A percentile compares a stretch with the other conserved stretches of the same genome.
Conservation (phyloP, 78 protist genomes). For the Cavenderia fasciculata region DNA sequence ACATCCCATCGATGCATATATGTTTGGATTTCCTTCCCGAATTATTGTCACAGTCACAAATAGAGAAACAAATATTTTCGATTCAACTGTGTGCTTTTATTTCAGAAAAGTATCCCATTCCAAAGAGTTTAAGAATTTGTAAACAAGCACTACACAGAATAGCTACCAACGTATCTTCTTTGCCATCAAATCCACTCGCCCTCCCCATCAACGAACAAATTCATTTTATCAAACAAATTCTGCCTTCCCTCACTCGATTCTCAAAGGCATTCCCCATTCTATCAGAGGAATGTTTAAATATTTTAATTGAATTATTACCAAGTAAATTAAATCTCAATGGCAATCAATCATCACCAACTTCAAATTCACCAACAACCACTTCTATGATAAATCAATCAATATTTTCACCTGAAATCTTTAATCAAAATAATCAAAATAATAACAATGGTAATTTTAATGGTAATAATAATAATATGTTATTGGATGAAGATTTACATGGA, state of each 20-base stretch:
- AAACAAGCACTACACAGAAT: slow-evolving; percentile 21
- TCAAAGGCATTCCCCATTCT: slow-evolving; percentile 11
- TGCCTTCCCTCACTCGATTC: slow-evolving; percentile 15
- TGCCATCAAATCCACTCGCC: no score
- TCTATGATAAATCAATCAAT: not conserved
- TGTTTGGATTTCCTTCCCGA: slow-evolving; percentile 77
- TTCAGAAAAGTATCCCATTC: slow-evolving; percentile 60
- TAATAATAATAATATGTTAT: no score
- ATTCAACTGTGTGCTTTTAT: slow-evolving; percentile 32
- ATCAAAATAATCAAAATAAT: not conserved
- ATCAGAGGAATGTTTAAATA: slow-evolving; percentile 37
- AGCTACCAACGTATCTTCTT: slow-evolving; percentile 19
- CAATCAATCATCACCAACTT: not conserved
- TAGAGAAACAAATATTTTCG: slow-evolving; percentile 59
- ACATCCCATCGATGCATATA: slow-evolving; percentile 74
- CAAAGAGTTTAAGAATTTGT: slow-evolving; percentile 40
- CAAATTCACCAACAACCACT: not conserved
- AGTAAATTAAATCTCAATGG: not conserved
- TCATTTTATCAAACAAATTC: slow-evolving; percentile 7
- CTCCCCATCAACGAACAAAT: slow-evolving; percentile 8
- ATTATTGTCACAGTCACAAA: slow-evolving; percentile 24
- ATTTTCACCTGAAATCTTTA: not conserved
- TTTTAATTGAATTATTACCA: slow-evolving; percentile 62
- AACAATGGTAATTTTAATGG: no score
- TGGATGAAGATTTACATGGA: no score